These are phyloP conservation scores for Desmodesmus armatus DNA, from an alignment of 139 green algal species.

Conservation along the genomic window DNA sequence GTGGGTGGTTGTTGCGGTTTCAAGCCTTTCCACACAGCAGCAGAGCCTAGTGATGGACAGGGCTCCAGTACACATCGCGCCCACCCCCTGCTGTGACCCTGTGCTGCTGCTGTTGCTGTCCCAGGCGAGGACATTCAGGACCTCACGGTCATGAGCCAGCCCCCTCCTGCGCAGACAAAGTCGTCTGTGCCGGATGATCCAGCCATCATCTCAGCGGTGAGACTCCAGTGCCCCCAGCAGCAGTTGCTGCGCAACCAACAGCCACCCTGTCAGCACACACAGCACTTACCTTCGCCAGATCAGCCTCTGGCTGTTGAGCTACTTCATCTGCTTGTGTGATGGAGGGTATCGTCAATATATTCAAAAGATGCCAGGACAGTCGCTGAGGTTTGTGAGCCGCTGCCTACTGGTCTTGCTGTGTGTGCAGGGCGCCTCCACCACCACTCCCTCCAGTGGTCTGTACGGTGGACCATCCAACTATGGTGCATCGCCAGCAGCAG, in stretches of 20 bases:
- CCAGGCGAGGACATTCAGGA: slow-evolving; percentile 92
- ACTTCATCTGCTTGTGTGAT: no score
- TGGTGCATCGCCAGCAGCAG: slow-evolving; percentile 3
- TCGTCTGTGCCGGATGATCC: slow-evolving; percentile 51
- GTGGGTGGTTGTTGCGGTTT: slow-evolving; percentile 55
- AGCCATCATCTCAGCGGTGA: slow-evolving; percentile 58
- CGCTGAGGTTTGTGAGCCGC: no score
- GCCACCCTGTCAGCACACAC: background rate
- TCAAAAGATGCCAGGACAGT: no score
- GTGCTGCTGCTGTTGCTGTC: background rate
- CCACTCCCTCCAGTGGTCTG: slow-evolving; percentile 21
- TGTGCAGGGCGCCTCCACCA: slow-evolving; percentile 10
- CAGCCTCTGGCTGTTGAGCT: no score
- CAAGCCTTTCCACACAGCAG: background rate
- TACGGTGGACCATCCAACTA: slow-evolving; percentile 46
- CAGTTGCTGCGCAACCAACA: background rate
- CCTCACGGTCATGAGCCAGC: slow-evolving; percentile 77
- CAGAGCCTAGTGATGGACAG: background rate
- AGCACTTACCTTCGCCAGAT: no score
- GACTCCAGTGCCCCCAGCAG: no score
- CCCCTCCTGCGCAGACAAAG: slow-evolving; percentile 4
- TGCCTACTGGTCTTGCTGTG: no score
- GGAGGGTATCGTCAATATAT: no score
- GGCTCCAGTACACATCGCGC: no score
- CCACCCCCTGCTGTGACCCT: no score